These are phyloP conservation scores for Ogataea allantospora DNA, from an alignment of 805 yeast species.

Conservation along the genomic window DNA sequence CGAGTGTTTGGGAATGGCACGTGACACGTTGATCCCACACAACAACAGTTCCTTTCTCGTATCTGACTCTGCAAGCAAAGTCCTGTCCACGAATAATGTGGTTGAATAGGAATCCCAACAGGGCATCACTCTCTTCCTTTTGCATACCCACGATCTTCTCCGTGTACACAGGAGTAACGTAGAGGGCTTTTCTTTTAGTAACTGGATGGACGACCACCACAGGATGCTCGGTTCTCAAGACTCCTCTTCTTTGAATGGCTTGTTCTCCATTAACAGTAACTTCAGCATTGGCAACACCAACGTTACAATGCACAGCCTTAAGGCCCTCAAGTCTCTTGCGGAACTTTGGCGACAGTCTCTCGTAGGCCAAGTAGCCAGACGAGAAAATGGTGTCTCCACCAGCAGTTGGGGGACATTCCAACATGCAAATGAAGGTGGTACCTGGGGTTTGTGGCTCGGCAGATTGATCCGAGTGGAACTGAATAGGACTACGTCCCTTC, in stretches of 20 bases:
- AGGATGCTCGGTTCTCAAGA: constrained; percentile 64
- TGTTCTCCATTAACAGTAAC: constrained; percentile 53
- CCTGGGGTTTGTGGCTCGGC: constrained; percentile 68
- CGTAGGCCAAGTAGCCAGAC: constrained; percentile 67
- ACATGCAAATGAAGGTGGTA: constrained; percentile 46
- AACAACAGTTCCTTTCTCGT: constrained; percentile 70
- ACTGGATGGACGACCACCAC: constrained; percentile 72
- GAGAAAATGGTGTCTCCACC: constrained; percentile 81
- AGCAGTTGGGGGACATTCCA: constrained; percentile 39
- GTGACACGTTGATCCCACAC: constrained; percentile 79
- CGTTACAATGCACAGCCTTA: constrained; percentile 69
- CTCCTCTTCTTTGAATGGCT: constrained; percentile 57
- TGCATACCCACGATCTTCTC: constrained; percentile 70
- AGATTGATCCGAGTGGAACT: constrained; percentile 54
- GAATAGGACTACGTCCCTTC: constrained; percentile 36
- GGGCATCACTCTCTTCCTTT: constrained; percentile 63
- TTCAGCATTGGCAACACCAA: constrained; percentile 64
- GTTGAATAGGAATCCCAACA: constrained; percentile 55
- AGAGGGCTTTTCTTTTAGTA: constrained; percentile 57
- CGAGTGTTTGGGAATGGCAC: constrained; percentile 65
- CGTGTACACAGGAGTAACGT: constrained; percentile 58
- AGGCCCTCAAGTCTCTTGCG: constrained; percentile 58
- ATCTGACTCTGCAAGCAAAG: constrained; percentile 64
- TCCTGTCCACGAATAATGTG: constrained; percentile 54
- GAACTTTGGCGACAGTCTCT: constrained; percentile 65